Conservation (phyloP, 2,329 filamentous ascomycete species). For the Samsoniella hepiali region DNA sequence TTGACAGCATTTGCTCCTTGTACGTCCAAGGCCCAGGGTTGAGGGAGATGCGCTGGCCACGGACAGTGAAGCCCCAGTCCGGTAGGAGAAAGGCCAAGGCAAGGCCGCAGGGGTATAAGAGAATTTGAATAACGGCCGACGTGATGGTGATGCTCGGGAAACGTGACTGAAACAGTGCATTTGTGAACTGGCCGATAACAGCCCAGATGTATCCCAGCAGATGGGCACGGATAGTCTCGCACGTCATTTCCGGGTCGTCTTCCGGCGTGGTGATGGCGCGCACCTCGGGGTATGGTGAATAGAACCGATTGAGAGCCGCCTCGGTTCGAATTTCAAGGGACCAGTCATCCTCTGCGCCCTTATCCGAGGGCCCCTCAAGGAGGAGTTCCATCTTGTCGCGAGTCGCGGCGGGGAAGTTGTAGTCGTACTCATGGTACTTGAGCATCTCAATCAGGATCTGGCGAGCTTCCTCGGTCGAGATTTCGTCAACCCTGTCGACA, state of each 20-base stretch:
- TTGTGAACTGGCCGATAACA: slow-evolving; percentile 16
- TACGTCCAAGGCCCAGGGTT: slow-evolving; percentile 40
- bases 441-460: slow-evolving; percentile 23
- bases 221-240: slow-evolving; percentile 14
- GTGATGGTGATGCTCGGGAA: slow-evolving; percentile 14
- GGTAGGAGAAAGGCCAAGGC: background rate
- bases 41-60: slow-evolving; percentile 27
- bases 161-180: slow-evolving; percentile 9
- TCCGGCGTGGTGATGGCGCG: slow-evolving; percentile 14
- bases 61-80: slow-evolving; percentile 14
- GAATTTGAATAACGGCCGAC: slow-evolving; percentile 13
- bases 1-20: slow-evolving; percentile 40
- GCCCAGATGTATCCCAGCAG: slow-evolving; percentile 16
- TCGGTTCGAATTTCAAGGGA: slow-evolving; percentile 11
- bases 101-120: slow-evolving; percentile 14
- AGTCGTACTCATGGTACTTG: slow-evolving; percentile 26
- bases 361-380: slow-evolving; percentile 21
- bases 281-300: slow-evolving; percentile 15
- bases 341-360: slow-evolving; percentile 19
- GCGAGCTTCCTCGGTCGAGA: slow-evolving; percentile 23
- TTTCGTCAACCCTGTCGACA: slow-evolving; percentile 23
- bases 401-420: slow-evolving; percentile 24
- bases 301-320: slow-evolving; percentile 14
- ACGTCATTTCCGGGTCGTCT: slow-evolving; percentile 7
- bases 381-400: slow-evolving; percentile 23